A percentile compares a stretch with the other conserved stretches of the same genome.
Conservation (phyloP, 345 rosid genomes). For the Draba incana region DNA sequence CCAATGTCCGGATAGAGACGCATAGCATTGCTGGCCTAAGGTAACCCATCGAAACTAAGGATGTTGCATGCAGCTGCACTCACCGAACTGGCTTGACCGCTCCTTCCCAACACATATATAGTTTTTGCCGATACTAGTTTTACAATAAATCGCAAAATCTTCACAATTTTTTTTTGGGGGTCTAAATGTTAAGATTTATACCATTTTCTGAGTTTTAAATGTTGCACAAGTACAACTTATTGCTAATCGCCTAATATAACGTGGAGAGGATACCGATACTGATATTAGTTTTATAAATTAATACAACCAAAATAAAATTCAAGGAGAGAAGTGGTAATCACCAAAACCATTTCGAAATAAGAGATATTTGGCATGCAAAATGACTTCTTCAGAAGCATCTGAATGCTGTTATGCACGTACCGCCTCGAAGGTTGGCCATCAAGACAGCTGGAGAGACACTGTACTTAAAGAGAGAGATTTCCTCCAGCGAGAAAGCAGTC, state of each 20-base stretch:
- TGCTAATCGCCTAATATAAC: too few relatives aligned
- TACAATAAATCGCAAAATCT: conserved; percentile 80
- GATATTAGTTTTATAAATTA: too few relatives aligned
- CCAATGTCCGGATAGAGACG: conserved; percentile 60
- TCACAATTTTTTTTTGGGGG: conserved; percentile 59
- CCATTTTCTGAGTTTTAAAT: too few relatives aligned
- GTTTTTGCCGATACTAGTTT: conserved; percentile 59
- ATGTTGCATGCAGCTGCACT: conserved; percentile 46
- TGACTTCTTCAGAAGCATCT: too few relatives aligned
- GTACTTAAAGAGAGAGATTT: conserved; percentile 62
- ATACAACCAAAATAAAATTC: too few relatives aligned
- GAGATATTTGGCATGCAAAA: too few relatives aligned
- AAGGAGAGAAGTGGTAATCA: too few relatives aligned
- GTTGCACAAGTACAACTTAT: too few relatives aligned
- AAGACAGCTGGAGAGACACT: conserved; percentile 49
- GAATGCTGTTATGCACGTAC: too few relatives aligned
- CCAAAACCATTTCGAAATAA: too few relatives aligned
- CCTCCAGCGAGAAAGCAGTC: conserved; percentile 76
- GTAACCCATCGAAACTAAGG: conserved; percentile 50
- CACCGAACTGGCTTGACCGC: conserved; percentile 68
- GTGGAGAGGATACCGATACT: too few relatives aligned
- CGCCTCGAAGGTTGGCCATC: conserved; percentile 32
- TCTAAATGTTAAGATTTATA: too few relatives aligned
- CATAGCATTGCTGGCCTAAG: conserved; percentile 40
- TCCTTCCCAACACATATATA: conserved; percentile 65